These are phyloP conservation scores for Xylaria sp. DNA, from an alignment of 2,329 filamentous ascomycete genomes.

Conservation along the genomic window DNA sequence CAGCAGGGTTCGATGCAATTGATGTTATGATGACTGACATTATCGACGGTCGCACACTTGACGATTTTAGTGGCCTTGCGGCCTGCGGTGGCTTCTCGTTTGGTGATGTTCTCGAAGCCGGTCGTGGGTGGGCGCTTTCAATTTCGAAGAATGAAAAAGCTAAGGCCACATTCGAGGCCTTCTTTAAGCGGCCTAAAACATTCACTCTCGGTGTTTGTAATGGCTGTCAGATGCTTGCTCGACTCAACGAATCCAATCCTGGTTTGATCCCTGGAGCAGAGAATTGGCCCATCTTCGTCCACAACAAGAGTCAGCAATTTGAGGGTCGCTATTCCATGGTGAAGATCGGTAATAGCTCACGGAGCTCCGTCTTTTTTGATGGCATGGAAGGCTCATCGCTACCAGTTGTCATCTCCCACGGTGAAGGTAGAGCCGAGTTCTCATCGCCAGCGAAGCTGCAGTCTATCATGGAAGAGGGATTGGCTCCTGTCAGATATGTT, in stretches of 20 bases:
- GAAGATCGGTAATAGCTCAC: constrained; percentile 68
- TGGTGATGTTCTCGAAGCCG: constrained; percentile 82
- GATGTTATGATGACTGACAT: constrained; percentile 98
- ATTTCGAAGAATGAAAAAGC: constrained; percentile 82
- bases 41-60: constrained; percentile 76
- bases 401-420: constrained; percentile 88
- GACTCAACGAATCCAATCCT: constrained; percentile 83
- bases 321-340: constrained; percentile 89
- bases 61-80: constrained; percentile 84
- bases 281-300: constrained; percentile 64
- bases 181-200: constrained; percentile 88
- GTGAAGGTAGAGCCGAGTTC: constrained; percentile 84
- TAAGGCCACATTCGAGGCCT: constrained; percentile 77
- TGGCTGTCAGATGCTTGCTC: constrained; percentile 92
- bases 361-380: constrained; percentile 82
- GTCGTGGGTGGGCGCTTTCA: constrained; percentile 93
- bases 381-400: constrained; percentile 83
- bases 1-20: constrained; percentile 87
- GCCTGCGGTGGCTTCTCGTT: constrained; percentile 98
- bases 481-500: constrained; percentile 81
- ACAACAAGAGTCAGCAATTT: constrained; percentile 86
- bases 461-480: constrained; percentile 66
- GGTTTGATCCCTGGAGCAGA: constrained; percentile 82
- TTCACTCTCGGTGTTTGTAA: constrained; percentile 96
- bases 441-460: constrained; percentile 56